Conservation (phyloP, 805 yeast genomes). For the Yarrowia sp. region DNA sequence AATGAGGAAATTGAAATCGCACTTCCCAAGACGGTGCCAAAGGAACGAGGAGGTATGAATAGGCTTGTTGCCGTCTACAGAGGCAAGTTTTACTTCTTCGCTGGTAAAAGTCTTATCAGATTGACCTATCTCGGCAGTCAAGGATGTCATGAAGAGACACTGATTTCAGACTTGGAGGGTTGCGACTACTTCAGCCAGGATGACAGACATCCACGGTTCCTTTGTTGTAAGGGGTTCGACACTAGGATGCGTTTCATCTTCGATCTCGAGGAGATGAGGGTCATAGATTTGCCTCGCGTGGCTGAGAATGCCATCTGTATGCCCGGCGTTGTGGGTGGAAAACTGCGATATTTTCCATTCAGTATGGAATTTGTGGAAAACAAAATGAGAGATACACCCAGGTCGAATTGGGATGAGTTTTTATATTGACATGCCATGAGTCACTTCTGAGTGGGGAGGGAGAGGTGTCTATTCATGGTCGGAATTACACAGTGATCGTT, state of each 20-base stretch:
- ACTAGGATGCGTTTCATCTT: neutral
- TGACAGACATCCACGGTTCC: neutral
- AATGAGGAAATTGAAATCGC: neutral
- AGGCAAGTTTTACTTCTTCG: slow-evolving; percentile 2
- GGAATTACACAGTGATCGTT: no score
- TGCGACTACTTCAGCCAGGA: no score
- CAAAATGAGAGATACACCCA: neutral
- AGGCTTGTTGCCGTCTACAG: neutral
- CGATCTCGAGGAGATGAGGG: neutral
- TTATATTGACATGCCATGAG: no score
- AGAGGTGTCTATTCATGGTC: no score
- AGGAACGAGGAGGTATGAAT: no score
- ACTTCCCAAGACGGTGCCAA: no score
- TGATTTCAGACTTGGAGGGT: neutral
- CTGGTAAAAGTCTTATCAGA: neutral
- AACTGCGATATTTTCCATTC: neutral
- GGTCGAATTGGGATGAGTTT: neutral
- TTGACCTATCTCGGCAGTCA: neutral
- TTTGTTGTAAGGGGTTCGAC: neutral
- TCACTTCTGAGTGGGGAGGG: no score
- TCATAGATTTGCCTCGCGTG: neutral
- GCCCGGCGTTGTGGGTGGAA: slow-evolving; percentile 7
- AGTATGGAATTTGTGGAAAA: neutral
- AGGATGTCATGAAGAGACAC: neutral
- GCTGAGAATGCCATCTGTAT: neutral